These are phyloP conservation scores for Megacollybia marginata DNA, from an alignment of 768 basidiomycete species.

Conservation along the genomic window DNA sequence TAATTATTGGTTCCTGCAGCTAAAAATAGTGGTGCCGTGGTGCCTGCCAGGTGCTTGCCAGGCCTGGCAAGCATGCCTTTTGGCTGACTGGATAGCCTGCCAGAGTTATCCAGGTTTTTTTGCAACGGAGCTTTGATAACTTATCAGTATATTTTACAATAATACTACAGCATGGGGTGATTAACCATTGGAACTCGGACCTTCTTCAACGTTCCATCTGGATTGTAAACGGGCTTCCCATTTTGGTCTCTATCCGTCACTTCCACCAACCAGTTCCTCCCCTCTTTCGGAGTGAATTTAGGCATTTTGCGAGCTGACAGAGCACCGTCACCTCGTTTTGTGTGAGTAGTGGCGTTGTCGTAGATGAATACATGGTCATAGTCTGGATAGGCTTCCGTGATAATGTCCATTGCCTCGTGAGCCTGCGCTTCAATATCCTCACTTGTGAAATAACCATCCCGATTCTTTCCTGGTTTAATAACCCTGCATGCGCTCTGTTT, in stretches of 20 bases:
- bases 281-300: constrained; percentile 11
- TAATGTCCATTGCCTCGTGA: constrained; percentile 12
- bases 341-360: constrained; percentile 29
- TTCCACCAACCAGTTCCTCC: background rate
- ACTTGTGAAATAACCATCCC: constrained; percentile 24
- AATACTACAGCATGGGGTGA: too few relatives aligned
- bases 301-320: constrained; percentile 30
- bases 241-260: background rate
- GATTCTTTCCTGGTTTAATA: constrained; percentile 19
- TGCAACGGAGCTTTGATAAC: too few relatives aligned
- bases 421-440: constrained; percentile 22
- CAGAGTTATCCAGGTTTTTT: too few relatives aligned
- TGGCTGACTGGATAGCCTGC: too few relatives aligned
- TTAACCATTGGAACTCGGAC: background rate
- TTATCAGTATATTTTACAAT: too few relatives aligned
- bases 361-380: constrained; percentile 19
- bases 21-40: too few relatives aligned
- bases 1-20: too few relatives aligned
- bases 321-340: constrained; percentile 20
- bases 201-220: background rate
- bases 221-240: background rate
- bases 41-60: too few relatives aligned
- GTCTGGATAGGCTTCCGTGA: constrained; percentile 17
- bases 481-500: constrained; percentile 8
- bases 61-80: too few relatives aligned